phyloP scores from a whole-genome alignment of 2,329 filamentous ascomycete genomes.

The Pseudocercospora fijiensis region DNA sequence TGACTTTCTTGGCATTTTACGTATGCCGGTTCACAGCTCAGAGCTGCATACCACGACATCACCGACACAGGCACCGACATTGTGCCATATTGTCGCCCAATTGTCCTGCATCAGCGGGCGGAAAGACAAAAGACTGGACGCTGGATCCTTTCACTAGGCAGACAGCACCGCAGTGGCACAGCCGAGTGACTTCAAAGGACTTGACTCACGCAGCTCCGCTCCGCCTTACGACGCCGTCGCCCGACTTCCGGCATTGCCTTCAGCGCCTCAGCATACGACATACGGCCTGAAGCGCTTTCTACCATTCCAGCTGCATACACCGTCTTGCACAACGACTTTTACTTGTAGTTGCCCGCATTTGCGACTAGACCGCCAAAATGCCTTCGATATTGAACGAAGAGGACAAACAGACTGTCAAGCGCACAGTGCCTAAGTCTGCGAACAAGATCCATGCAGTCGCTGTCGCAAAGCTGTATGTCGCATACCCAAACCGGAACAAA shows the following conservation, averaged over 20 bases:
- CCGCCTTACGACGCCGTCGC: background rate
- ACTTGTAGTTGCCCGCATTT: background rate
- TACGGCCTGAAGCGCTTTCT: background rate
- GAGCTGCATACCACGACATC: constrained; percentile 2
- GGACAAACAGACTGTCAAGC: constrained; percentile 95
- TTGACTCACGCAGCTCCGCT: background rate
- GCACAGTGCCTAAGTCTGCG: constrained; percentile 84
- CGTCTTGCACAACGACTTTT: background rate
- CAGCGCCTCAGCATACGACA: background rate
- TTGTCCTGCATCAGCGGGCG: background rate
- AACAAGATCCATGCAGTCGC: constrained; percentile 98
- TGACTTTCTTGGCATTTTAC: background rate
- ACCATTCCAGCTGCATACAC: background rate
- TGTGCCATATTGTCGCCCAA: background rate
- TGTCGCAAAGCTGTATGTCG: constrained; percentile 89
- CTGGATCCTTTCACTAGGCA: constrained; percentile 4
- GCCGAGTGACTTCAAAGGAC: background rate
- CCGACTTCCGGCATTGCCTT: constrained; percentile 1
- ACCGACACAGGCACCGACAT: constrained; percentile 1
- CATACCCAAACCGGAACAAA: constrained; percentile 78
- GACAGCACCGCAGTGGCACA: background rate
- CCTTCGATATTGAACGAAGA: constrained; percentile 72
- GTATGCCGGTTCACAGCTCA: constrained; percentile 1
- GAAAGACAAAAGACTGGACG: background rate
- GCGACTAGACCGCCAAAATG: constrained; percentile 21